Conservation (phyloP, 1,284 basidiomycete genomes). For the Austroboletus niveus region DNA sequence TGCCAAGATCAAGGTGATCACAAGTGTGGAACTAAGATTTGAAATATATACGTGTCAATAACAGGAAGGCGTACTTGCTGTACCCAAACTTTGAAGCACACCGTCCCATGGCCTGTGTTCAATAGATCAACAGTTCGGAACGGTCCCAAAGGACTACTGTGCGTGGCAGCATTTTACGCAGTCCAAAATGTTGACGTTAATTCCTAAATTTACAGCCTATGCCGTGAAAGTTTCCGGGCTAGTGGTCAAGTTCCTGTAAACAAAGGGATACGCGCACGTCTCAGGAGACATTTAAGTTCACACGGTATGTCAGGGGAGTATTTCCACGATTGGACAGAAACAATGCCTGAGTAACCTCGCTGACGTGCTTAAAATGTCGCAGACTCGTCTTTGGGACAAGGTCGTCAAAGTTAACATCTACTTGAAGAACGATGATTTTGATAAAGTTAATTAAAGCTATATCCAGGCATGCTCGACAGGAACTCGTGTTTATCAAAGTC, state of each 20-base stretch:
- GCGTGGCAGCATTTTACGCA: conserved; percentile 18
- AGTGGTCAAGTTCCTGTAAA: conserved; percentile 58
- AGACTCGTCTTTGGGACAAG: conserved; percentile 54
- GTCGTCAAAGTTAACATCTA: conserved; percentile 56
- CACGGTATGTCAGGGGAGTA: conserved; percentile 39
- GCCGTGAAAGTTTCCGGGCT: conserved; percentile 54
- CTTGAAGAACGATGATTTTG: conserved; percentile 53
- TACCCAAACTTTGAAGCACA: neutral
- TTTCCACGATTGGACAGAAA: conserved; percentile 33
- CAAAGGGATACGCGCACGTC: conserved; percentile 40
- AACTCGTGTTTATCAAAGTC: neutral
- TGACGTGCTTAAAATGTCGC: conserved; percentile 47
- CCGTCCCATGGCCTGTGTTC: conserved; percentile 40
- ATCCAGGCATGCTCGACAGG: conserved; percentile 38
- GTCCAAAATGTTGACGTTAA: neutral
- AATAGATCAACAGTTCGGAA: conserved; percentile 50
- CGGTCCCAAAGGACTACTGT: conserved; percentile 47
- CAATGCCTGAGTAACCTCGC: conserved; percentile 43
- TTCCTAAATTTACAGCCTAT: conserved; percentile 40
- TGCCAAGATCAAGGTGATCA: conserved; percentile 1
- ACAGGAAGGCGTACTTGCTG: neutral
- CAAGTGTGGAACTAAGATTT: neutral
- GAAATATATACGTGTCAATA: conserved; percentile 3
- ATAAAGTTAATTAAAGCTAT: conserved; percentile 56
- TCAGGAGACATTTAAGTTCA: conserved; percentile 56